These are phyloP conservation scores for Clitoria ternatea DNA, from an alignment of 306 rosid species.

Conservation along the genomic window DNA sequence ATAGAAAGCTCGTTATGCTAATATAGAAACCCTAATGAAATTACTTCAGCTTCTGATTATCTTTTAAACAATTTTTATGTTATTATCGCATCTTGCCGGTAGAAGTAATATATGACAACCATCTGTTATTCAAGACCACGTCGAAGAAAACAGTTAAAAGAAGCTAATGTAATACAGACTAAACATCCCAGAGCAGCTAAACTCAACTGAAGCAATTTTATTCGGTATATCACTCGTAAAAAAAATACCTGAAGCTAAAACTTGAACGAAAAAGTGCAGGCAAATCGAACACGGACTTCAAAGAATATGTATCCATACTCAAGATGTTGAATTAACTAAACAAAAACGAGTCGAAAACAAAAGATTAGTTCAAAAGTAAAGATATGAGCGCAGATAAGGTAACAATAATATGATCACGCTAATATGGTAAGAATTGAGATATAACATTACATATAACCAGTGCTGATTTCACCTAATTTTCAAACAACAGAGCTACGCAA, in stretches of 20 bases:
- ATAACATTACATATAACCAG: not conserved
- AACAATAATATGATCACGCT: not conserved
- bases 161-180: not conserved
- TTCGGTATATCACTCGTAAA: not conserved
- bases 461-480: not conserved
- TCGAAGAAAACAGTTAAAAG: not conserved
- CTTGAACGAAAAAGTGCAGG: conserved; percentile 65
- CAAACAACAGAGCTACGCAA: not conserved
- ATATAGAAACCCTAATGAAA: conserved; percentile 16
- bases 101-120: not conserved
- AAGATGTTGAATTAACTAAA: conserved; percentile 20
- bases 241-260: conserved; percentile 74
- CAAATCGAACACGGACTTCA: conserved; percentile 81
- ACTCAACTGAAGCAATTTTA: not conserved
- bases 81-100: not conserved
- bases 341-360: not conserved
- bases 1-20: not conserved
- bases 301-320: conserved; percentile 68
- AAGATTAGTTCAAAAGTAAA: not conserved
- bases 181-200: conserved; percentile 3
- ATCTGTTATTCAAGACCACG: not conserved
- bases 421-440: not conserved
- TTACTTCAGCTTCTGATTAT: conserved; percentile 4
- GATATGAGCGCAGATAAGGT: not conserved
- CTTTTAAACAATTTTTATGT: not conserved